A percentile compares a stretch with the other conserved stretches of the same genome.
These are phyloP conservation scores for Alternaria panax DNA, from an alignment of 2,329 filamentous ascomycete species.

Conservation along the genomic window DNA sequence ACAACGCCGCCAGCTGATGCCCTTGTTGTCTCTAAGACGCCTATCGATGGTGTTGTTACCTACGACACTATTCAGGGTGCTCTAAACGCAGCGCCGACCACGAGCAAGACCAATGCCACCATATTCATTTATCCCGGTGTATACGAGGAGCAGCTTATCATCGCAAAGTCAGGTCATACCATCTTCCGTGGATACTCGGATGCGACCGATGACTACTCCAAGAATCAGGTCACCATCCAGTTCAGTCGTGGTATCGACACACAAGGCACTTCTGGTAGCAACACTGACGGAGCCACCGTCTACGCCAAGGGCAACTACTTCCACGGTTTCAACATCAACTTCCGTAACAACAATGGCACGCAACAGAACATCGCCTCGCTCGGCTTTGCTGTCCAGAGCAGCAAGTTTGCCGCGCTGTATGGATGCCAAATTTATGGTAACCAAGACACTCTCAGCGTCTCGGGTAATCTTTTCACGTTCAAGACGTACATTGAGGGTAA, in stretches of 20 bases:
- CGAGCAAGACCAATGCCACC: slow-evolving; percentile 48
- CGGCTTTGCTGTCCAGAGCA: slow-evolving; percentile 53
- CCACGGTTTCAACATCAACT: slow-evolving; percentile 52
- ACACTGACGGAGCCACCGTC: slow-evolving; percentile 52
- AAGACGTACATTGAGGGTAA: slow-evolving; percentile 53
- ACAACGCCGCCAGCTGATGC: slow-evolving; percentile 47
- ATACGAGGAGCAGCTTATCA: slow-evolving; percentile 51
- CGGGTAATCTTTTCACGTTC: slow-evolving; percentile 51
- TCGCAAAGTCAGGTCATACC: slow-evolving; percentile 51
- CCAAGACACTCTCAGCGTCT: slow-evolving; percentile 51
- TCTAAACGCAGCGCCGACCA: slow-evolving; percentile 45
- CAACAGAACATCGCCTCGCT: slow-evolving; percentile 50
- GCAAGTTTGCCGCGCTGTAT: slow-evolving; percentile 52
- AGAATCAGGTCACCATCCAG: slow-evolving; percentile 50
- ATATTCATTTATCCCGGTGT: slow-evolving; percentile 53
- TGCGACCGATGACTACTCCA: slow-evolving; percentile 47
- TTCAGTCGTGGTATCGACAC: slow-evolving; percentile 50
- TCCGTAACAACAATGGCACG: slow-evolving; percentile 50
- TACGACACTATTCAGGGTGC: slow-evolving; percentile 50
- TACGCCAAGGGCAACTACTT: slow-evolving; percentile 53
- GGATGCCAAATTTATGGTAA: slow-evolving; percentile 50
- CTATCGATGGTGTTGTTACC: slow-evolving; percentile 46
- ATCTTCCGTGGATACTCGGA: slow-evolving; percentile 52
- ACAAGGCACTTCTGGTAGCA: slow-evolving; percentile 42
- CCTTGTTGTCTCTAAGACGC: slow-evolving; percentile 50